phyloP scores from a whole-genome alignment of 352 stramenopile genomes.

The Phytophthora boehmeriae region DNA sequence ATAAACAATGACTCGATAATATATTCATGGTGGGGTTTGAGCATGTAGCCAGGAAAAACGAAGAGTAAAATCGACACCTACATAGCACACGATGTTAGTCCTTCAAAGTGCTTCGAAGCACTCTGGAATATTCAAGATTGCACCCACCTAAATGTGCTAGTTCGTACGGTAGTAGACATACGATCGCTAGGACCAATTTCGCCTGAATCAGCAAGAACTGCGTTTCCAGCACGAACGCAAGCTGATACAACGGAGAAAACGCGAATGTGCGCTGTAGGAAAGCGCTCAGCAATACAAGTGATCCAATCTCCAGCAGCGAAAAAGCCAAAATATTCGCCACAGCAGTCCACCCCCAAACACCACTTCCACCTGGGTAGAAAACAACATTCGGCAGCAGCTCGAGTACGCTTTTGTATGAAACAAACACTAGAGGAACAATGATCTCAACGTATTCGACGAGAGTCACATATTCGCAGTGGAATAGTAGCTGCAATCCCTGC shows the following conservation, averaged over 20 bases:
- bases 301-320: constrained; percentile 27
- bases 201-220: constrained; percentile 32
- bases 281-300: constrained; percentile 22
- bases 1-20: no score
- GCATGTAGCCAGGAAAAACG: no score
- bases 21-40: no score
- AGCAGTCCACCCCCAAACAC: no score
- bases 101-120: no score
- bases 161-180: constrained; percentile 34
- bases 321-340: constrained; percentile 24
- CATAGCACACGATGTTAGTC: no score
- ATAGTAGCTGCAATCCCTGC: constrained; percentile 16
- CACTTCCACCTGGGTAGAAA: constrained; percentile 25
- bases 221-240: no score
- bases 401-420: constrained; percentile 31
- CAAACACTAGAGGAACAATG: constrained; percentile 34
- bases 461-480: constrained; percentile 39
- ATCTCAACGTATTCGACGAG: constrained; percentile 50
- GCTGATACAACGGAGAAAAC: constrained; percentile 31
- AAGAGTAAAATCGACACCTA: no score
- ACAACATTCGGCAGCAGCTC: constrained; percentile 28
- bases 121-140: no score
- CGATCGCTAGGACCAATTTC: constrained; percentile 33
- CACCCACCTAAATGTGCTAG: constrained; percentile 25
- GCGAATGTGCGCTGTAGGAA: constrained; percentile 22